These are phyloP conservation scores for Hygrocybe coccinea DNA, from an alignment of 768 basidiomycete genomes.

Conservation along the genomic window DNA sequence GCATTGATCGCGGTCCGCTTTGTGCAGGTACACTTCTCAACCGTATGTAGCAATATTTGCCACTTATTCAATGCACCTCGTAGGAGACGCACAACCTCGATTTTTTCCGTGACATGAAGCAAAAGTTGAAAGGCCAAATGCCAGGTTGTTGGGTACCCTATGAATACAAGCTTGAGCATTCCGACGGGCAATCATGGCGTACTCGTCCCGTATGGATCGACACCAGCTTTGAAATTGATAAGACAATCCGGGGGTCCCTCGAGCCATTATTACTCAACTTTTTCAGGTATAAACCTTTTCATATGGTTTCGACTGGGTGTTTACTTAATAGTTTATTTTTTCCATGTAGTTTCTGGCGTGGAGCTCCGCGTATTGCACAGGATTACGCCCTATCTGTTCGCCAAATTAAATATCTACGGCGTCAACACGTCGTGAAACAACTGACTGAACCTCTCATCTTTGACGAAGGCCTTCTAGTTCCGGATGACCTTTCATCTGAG, in stretches of 20 bases:
- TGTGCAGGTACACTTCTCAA: constrained; percentile 9
- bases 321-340: neutral
- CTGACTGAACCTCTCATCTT: neutral
- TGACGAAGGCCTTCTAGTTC: neutral
- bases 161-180: neutral
- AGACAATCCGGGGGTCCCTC: neutral
- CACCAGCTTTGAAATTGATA: neutral
- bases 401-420: neutral
- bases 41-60: neutral
- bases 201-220: neutral
- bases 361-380: neutral
- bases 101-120: neutral
- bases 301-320: neutral
- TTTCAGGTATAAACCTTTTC: neutral
- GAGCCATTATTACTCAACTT: neutral
- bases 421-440: neutral
- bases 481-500: too few relatives aligned
- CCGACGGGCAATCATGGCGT: neutral
- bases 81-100: neutral
- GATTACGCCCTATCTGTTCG: neutral
- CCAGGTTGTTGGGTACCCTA: neutral
- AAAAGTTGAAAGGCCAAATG: neutral
- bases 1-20: constrained; percentile 14
- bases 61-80: neutral
- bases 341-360: neutral